These are phyloP conservation scores for Hamamelis virginiana DNA, from an alignment of 164 flowering plant genomes.

Conservation along the genomic window DNA sequence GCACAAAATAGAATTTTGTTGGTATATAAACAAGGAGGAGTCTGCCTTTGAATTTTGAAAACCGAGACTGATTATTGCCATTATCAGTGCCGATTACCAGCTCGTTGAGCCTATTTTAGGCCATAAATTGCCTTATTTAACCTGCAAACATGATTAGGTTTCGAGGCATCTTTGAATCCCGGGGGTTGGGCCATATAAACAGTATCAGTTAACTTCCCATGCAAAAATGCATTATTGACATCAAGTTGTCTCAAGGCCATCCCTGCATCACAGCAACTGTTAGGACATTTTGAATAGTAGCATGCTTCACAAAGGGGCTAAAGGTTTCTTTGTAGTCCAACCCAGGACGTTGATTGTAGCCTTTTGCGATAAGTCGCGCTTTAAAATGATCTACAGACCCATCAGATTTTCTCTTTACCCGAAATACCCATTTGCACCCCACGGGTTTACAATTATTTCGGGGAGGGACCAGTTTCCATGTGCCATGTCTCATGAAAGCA, in stretches of 20 bases:
- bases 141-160: neutral
- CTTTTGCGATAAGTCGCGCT: too few relatives aligned
- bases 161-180: neutral
- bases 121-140: too few relatives aligned
- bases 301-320: neutral
- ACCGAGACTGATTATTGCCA: too few relatives aligned
- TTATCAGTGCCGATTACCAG: too few relatives aligned
- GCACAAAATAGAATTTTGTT: too few relatives aligned
- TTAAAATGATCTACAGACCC: neutral
- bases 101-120: neutral
- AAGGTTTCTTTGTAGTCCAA: conserved; percentile 14
- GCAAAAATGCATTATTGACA: neutral
- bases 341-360: neutral
- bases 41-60: too few relatives aligned
- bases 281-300: neutral
- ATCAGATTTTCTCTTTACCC: conserved; percentile 5
- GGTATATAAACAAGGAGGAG: too few relatives aligned
- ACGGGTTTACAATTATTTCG: neutral
- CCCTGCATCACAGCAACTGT: neutral
- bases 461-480: conserved; percentile 15
- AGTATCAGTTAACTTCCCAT: neutral
- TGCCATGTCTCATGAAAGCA: conserved; percentile 6
- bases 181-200: neutral
- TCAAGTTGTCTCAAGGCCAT: conserved; percentile 3
- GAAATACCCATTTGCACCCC: conserved; percentile 16